phyloP scores from a whole-genome alignment of 345 rosid species.

The Eucalyptus erythrocorys region DNA sequence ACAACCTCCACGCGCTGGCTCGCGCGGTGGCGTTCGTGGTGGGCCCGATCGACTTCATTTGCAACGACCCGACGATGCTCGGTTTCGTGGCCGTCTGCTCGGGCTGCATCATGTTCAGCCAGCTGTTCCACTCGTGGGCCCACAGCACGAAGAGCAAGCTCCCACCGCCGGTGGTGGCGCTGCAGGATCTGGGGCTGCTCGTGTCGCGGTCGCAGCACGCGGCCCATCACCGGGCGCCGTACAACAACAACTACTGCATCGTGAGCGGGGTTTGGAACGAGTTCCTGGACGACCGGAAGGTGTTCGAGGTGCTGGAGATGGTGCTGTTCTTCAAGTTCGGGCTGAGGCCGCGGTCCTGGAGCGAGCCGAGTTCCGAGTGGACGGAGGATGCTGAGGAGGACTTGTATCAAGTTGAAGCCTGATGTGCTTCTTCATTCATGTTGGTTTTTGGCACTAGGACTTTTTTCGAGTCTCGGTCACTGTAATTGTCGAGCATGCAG shows the following conservation, averaged over 20 bases:
- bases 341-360: conserved; percentile 76
- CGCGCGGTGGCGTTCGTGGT: conserved; percentile 38
- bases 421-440: not conserved
- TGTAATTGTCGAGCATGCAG: not conserved
- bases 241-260: conserved; percentile 80
- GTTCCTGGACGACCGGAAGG: conserved; percentile 43
- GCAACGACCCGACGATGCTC: conserved; percentile 32
- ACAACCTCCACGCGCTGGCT: conserved; percentile 73
- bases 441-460: not conserved
- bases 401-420: not conserved
- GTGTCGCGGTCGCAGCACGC: conserved; percentile 61
- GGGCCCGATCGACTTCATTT: conserved; percentile 46
- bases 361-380: conserved; percentile 61
- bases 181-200: conserved; percentile 66
- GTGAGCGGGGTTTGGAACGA: conserved; percentile 82
- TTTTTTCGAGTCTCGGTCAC: not conserved
- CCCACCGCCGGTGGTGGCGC: conserved; percentile 42
- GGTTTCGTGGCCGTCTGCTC: conserved; percentile 48
- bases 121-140: conserved; percentile 95
- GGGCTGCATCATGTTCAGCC: conserved; percentile 86
- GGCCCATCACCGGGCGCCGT: conserved; percentile 71
- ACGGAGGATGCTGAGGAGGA: conserved; percentile 25
- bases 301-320: conserved; percentile 79
- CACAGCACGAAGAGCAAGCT: conserved; percentile 82
- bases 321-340: conserved; percentile 42